These are phyloP conservation scores for Globisporangium acanthophoron DNA, from an alignment of 352 stramenopile species.

Conservation along the genomic window DNA sequence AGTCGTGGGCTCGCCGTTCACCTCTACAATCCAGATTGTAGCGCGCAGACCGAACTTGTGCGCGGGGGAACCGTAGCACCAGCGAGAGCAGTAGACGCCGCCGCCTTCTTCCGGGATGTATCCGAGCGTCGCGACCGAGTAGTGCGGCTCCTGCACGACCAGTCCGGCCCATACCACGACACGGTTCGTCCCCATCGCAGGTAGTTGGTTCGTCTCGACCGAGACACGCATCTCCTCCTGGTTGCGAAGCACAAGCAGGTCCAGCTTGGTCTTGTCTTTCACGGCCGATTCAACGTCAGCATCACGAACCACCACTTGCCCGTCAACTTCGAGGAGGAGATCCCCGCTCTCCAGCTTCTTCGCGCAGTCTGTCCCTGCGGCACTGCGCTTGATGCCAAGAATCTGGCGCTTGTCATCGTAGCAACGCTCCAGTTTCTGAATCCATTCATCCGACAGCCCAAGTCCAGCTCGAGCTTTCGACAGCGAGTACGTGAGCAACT, in stretches of 20 bases:
- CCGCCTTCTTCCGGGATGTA: constrained; percentile 85
- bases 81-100: constrained; percentile 86
- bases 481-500: constrained; percentile 80
- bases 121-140: constrained; percentile 73
- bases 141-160: constrained; percentile 89
- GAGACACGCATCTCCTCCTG: constrained; percentile 59
- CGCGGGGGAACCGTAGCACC: constrained; percentile 88
- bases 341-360: constrained; percentile 76
- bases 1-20: constrained; percentile 79
- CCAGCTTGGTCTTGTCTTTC: constrained; percentile 44
- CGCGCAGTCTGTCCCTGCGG: constrained; percentile 58
- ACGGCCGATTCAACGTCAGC: constrained; percentile 67
- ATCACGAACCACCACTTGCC: constrained; percentile 68
- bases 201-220: constrained; percentile 57
- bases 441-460: constrained; percentile 79
- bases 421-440: constrained; percentile 68
- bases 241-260: constrained; percentile 69
- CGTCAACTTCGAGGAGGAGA: constrained; percentile 81
- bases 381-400: constrained; percentile 77
- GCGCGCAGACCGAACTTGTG: constrained; percentile 89
- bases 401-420: constrained; percentile 86
- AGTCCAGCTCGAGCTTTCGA: constrained; percentile 85
- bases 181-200: constrained; percentile 80
- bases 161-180: constrained; percentile 89
- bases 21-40: constrained; percentile 89